These are phyloP conservation scores for Kodamaea fungicola DNA, from an alignment of 1,139 yeast genomes.

Conservation along the genomic window DNA sequence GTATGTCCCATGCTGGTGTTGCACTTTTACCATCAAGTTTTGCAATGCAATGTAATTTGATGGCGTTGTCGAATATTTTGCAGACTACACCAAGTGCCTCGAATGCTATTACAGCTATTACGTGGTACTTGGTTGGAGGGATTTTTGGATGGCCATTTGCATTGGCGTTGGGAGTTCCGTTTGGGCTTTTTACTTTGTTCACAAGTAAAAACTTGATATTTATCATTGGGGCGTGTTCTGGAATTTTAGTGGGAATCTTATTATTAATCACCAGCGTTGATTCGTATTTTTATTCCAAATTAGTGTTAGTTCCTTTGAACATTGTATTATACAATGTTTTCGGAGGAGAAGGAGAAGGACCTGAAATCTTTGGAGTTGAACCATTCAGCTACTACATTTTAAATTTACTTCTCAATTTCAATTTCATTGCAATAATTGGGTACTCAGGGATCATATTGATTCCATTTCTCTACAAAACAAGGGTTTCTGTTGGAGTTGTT, in stretches of 20 bases:
- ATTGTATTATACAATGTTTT: constrained; percentile 82
- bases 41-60: constrained; percentile 66
- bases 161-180: constrained; percentile 60
- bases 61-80: constrained; percentile 48
- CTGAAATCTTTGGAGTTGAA: constrained; percentile 87
- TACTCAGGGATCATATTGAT: constrained; percentile 32
- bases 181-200: constrained; percentile 35
- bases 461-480: constrained; percentile 13
- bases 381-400: constrained; percentile 71
- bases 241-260: constrained; percentile 26
- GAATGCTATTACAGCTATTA: constrained; percentile 33
- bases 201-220: constrained; percentile 7
- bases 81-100: constrained; percentile 9
- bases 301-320: constrained; percentile 73
- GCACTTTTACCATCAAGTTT: constrained; percentile 83
- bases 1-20: constrained; percentile 82
- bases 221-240: constrained; percentile 16
- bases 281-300: constrained; percentile 58
- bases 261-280: constrained; percentile 48
- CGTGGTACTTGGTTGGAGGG: constrained; percentile 63
- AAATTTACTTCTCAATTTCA: constrained; percentile 74
- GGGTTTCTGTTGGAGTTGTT: constrained; percentile 15
- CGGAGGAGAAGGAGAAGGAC: constrained; percentile 72
- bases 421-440: constrained; percentile 50
- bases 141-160: constrained; percentile 92